Evolutionary conservation across 108 stramenopile species (phyloP).

Genomic region (Cyclotella atomus): DNA sequence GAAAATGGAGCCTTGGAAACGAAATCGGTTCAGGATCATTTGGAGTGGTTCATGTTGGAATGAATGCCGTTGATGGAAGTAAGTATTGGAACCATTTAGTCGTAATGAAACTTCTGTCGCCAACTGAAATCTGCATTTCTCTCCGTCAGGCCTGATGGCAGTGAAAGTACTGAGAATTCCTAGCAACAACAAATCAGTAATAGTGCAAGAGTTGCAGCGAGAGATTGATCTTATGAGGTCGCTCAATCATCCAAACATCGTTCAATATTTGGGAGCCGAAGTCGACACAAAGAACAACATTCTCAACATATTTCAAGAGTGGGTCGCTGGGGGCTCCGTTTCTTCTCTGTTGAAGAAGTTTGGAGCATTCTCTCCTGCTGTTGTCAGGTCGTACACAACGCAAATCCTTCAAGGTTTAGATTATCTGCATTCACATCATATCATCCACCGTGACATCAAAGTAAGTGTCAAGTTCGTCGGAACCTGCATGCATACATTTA

Average conservation of each 20-base stretch:
- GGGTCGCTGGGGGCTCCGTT: constrained; percentile 95
- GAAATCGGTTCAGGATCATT: constrained; percentile 94
- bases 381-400: constrained; percentile 76
- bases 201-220: constrained; percentile 65
- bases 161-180: constrained; percentile 36
- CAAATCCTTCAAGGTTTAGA: constrained; percentile 92
- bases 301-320: constrained; percentile 97
- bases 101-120: too few relatives aligned
- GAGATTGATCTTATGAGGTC: constrained; percentile 92
- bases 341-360: constrained; percentile 80
- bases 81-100: too few relatives aligned
- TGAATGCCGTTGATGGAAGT: constrained; percentile 90
- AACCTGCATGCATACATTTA: background rate
- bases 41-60: constrained; percentile 93
- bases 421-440: constrained; percentile 88
- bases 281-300: constrained; percentile 63
- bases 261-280: constrained; percentile 92
- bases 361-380: constrained; percentile 83
- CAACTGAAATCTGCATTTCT: too few relatives aligned
- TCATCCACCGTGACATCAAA: constrained; percentile 96
- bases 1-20: constrained; percentile 90
- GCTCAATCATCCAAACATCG: constrained; percentile 92
- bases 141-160: constrained; percentile 30
- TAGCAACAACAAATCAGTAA: constrained; percentile 43
- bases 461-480: too few relatives aligned